Evolutionary conservation across 2,329 filamentous ascomycete species (phyloP), one percentile per base, ranked within the genome.

Genomic region (Aspergillus nomiae): DNA sequence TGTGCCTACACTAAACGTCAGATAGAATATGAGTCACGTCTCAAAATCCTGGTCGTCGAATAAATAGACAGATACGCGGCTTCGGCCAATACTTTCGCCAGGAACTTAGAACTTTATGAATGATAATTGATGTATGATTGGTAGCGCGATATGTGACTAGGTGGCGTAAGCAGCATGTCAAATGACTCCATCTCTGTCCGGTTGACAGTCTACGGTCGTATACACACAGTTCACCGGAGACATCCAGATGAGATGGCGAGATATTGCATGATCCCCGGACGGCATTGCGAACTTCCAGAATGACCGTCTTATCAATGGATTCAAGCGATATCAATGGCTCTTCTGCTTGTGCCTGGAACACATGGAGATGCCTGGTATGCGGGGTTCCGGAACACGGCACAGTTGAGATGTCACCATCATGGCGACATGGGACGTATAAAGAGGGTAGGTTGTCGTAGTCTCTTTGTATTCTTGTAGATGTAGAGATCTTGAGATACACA

Each of bases 181-280:
- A 36, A 54, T 54, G 51, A 54, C 19, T 14, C 51, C 51, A 54
- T 54, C 51, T 30, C 51, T 7, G 12, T 16, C 30, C 12, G 30
- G 19, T 53, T 1, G n/a, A 48, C 0, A 24, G 24, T 24, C n/a
- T 36, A 36, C 14, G 7, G 5, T 16, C 14, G 12, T 21, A 21
- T 21, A 43, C 41, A 43, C 11, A 7, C 12, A 14, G 24, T 28
- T 11, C 9, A 48, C 21, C 16, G 28, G 28, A 16, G 24, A 14
- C 11, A 32, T 21, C n/a, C 9, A 19, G 28, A 24, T 26, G 50
- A 36, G 36, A 63, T 63, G 62, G 58, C 50, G 62, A 58, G 19
- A 64, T 65, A 57, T 70, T 32, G 62, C 61, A 63, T 45, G 51
- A 70, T 66, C 46, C 21, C n/a, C 14, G 38, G 48, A 48, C 48